Evolutionary conservation across 129 eudicot genomes (phyloP), one percentile per base, ranked within the genome.

Genomic region (Escallonia herrerae): DNA sequence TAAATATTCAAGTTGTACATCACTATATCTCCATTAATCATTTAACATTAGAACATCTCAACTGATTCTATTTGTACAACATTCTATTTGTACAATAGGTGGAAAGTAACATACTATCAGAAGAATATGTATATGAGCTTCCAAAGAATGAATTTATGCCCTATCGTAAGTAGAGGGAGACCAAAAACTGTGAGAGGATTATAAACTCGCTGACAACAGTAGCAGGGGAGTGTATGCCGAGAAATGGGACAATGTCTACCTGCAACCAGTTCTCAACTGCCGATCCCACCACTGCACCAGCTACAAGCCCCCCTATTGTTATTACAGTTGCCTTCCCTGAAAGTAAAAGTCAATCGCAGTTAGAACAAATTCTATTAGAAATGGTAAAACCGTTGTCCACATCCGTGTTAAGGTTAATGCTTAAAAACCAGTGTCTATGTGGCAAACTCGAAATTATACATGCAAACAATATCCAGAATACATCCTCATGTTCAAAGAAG

Each of bases 211-310:
- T 81, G 61, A 93, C 89, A 66, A 89, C 89, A 4, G 90, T 87
- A 62, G 90, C 95, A 56, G 98, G 98, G 43, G 91, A 71, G 78
- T 83, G 90, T 74, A 93, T 67, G 54, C 98, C 96, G 44, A 88
- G 79, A 63, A 93, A 86, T 40, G 98, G 96, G 43, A 93, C 96
- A 22, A 93, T 89, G 72, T 93, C 98, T 65, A 93, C 98, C 80
- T 93, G 98, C 83, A 93, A 82, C 98, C 95, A 93, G 72, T 69
- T 93, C 66, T 93, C 98, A 60, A 93, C 95, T 22, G 83, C 98
- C 15, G 98, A 93, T n/a, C 98, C 98, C 64, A 88, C 95, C 48
- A 86, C 95, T 33, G 96, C 98, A 73, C 98, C 98, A 46, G 87
- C 95, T 58, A 82, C 96, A 14, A 93, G 82, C 58, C 96, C 91